A percentile compares a stretch with the other conserved stretches of the same genome.
Evolutionary conservation across 257 asterid species (phyloP).

Genomic region (Verbascum thapsus): DNA sequence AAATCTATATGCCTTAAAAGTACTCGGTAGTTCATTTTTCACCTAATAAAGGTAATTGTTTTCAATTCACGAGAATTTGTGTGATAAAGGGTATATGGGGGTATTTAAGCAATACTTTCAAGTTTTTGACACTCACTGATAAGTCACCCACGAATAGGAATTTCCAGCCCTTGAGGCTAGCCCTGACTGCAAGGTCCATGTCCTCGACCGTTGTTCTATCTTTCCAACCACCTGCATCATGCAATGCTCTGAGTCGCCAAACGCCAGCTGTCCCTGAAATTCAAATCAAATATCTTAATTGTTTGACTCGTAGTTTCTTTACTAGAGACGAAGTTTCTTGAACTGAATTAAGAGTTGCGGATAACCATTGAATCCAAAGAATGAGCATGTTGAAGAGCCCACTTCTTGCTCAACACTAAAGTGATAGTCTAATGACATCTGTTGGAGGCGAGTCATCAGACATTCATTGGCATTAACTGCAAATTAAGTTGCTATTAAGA

Average conservation of each 20-base stretch:
- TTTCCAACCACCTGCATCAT: slow-evolving; percentile 73
- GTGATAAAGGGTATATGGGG: slow-evolving; percentile 6
- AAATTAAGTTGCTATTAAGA: slow-evolving; percentile 16
- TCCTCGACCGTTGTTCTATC: slow-evolving; percentile 70
- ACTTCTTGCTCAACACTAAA: slow-evolving; percentile 77
- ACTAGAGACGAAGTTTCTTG: slow-evolving; percentile 5
- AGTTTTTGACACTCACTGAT: slow-evolving; percentile 33
- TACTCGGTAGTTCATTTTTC: slow-evolving; percentile 86
- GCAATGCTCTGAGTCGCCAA: slow-evolving; percentile 61
- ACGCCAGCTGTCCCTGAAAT: slow-evolving; percentile 62
- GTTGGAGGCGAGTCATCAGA: slow-evolving; percentile 71
- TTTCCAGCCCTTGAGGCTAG: slow-evolving; percentile 71
- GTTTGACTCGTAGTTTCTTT: slow-evolving; percentile 7
- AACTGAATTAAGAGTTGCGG: slow-evolving; percentile 12
- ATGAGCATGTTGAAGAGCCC: slow-evolving; percentile 55
- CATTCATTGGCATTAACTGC: slow-evolving; percentile 72
- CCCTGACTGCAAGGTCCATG: slow-evolving; percentile 70
- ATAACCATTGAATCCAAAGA: slow-evolving; percentile 70
- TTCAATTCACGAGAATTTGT: not conserved
- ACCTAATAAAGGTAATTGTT: slow-evolving; percentile 49
- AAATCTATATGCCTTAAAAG: slow-evolving; percentile 79
- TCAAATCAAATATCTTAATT: slow-evolving; percentile 21
- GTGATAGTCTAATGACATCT: slow-evolving; percentile 72
- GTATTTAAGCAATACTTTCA: not conserved
- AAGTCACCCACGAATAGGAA: slow-evolving; percentile 57